phyloP scores from a whole-genome alignment of 495 filamentous ascomycete genomes.

The Hypoxylon crocopeplum region DNA sequence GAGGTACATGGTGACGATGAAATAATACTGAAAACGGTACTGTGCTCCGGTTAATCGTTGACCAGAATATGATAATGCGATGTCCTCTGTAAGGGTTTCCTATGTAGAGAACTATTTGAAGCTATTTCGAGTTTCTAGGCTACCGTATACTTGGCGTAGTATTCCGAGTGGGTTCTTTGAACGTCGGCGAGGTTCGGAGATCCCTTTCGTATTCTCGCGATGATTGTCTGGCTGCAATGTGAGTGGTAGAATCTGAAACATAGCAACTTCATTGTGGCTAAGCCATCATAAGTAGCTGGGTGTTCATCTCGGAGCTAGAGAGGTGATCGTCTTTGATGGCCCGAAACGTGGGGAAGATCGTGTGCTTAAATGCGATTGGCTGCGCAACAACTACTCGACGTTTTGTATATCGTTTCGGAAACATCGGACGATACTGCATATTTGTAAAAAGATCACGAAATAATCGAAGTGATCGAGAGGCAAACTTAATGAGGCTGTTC shows the following conservation, averaged over 20 bases:
- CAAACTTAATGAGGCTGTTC: neutral
- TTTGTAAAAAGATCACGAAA: neutral
- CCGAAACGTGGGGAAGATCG: constrained; percentile 17
- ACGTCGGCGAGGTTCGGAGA: neutral
- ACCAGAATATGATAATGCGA: too few relatives aligned
- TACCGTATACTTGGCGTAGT: neutral
- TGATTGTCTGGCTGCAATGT: neutral
- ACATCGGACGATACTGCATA: constrained; percentile 17
- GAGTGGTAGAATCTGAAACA: constrained; percentile 9
- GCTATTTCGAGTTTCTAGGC: too few relatives aligned
- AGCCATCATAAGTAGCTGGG: neutral
- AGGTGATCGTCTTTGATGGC: neutral
- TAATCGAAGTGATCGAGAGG: neutral
- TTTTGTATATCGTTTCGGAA: constrained; percentile 33
- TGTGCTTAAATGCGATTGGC: constrained; percentile 33
- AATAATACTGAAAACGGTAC: neutral
- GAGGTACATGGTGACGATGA: too few relatives aligned
- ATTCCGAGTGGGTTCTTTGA: neutral
- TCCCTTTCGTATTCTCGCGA: neutral
- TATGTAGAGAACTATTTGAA: too few relatives aligned
- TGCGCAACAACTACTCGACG: neutral
- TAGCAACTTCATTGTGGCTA: constrained; percentile 7
- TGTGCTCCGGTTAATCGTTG: too few relatives aligned
- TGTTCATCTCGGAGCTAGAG: constrained; percentile 1
- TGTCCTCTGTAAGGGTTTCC: too few relatives aligned